Percentiles rank a stretch among this genome's conserved stretches.
These are phyloP conservation scores for Penicillium lagena DNA, from an alignment of 495 filamentous ascomycete genomes.

Conservation along the genomic window DNA sequence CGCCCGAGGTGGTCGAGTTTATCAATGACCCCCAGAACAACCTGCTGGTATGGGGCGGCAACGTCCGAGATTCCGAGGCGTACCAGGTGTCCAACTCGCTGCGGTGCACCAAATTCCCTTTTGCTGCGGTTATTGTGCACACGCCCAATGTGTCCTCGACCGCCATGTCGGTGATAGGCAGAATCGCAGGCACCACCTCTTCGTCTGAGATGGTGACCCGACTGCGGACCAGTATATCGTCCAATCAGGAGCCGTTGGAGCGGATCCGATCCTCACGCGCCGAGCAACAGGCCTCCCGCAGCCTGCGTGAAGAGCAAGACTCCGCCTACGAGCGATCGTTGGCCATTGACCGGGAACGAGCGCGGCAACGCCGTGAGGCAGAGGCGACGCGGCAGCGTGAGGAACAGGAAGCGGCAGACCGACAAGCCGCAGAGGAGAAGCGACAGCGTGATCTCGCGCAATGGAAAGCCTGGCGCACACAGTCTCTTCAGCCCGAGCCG, in stretches of 20 bases:
- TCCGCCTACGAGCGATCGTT: conserved; percentile 87
- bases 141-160: conserved; percentile 74
- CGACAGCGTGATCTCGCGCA: conserved; percentile 51
- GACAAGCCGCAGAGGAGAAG: conserved; percentile 55
- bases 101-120: conserved; percentile 84
- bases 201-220: conserved; percentile 63
- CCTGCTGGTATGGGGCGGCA: conserved; percentile 85
- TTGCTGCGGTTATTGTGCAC: conserved; percentile 74
- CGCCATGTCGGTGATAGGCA: conserved; percentile 78
- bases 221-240: conserved; percentile 60
- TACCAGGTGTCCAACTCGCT: conserved; percentile 84
- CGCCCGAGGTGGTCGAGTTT: conserved; percentile 64
- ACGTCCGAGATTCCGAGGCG: conserved; percentile 83
- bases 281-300: conserved; percentile 71
- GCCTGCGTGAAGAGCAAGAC: conserved; percentile 76
- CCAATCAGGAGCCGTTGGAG: conserved; percentile 63
- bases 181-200: conserved; percentile 62
- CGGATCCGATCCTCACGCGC: conserved; percentile 61
- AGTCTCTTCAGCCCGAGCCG: conserved; percentile 62
- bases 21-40: conserved; percentile 66
- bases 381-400: conserved; percentile 59
- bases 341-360: conserved; percentile 78
- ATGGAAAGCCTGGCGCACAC: conserved; percentile 78
- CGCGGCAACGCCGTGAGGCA: conserved; percentile 64
- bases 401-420: conserved; percentile 56